Evolutionary conservation across 2,329 filamentous ascomycete genomes (phyloP).

Genomic region (Nemania abortiva): DNA sequence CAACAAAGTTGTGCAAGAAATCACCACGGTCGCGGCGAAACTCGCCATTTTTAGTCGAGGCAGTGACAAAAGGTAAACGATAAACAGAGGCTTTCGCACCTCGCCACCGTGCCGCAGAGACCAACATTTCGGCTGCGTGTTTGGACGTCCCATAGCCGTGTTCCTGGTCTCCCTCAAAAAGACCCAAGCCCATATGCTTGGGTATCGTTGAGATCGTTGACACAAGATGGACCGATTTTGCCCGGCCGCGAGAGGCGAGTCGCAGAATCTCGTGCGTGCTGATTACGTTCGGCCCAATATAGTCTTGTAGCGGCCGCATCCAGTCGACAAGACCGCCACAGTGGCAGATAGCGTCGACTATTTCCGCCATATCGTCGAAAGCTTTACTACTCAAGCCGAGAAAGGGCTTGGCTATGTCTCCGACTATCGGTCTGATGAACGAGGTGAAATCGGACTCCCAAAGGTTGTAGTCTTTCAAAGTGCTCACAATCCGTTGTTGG

Average conservation of each 20-base stretch:
- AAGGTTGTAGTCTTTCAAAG: slow-evolving; percentile 42
- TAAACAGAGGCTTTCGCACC: slow-evolving; percentile 46
- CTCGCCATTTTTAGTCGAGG: slow-evolving; percentile 43
- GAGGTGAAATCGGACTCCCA: slow-evolving; percentile 43
- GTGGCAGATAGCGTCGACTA: slow-evolving; percentile 47
- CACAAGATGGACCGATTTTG: slow-evolving; percentile 48
- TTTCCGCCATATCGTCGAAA: slow-evolving; percentile 45
- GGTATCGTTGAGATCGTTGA: slow-evolving; percentile 50
- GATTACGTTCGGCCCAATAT: slow-evolving; percentile 49
- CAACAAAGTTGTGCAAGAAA: slow-evolving; percentile 49
- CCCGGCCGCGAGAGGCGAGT: slow-evolving; percentile 46
- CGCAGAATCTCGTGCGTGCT: slow-evolving; percentile 50
- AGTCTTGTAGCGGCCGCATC: slow-evolving; percentile 49
- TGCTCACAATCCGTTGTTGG: slow-evolving; percentile 38
- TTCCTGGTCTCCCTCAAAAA: slow-evolving; percentile 45
- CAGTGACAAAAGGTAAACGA: slow-evolving; percentile 48
- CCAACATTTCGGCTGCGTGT: slow-evolving; percentile 46
- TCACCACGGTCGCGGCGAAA: slow-evolving; percentile 50
- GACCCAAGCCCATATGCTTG: slow-evolving; percentile 44
- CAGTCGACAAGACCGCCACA: slow-evolving; percentile 50
- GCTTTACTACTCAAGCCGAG: slow-evolving; percentile 43
- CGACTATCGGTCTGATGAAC: slow-evolving; percentile 42
- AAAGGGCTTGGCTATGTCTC: slow-evolving; percentile 46
- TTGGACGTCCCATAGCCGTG: slow-evolving; percentile 50
- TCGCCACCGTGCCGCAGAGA: slow-evolving; percentile 48